Percentiles rank a stretch among this genome's conserved stretches.
phyloP scores from a whole-genome alignment of 2,329 filamentous ascomycete genomes.

The Arachnopeziza araneosa region DNA sequence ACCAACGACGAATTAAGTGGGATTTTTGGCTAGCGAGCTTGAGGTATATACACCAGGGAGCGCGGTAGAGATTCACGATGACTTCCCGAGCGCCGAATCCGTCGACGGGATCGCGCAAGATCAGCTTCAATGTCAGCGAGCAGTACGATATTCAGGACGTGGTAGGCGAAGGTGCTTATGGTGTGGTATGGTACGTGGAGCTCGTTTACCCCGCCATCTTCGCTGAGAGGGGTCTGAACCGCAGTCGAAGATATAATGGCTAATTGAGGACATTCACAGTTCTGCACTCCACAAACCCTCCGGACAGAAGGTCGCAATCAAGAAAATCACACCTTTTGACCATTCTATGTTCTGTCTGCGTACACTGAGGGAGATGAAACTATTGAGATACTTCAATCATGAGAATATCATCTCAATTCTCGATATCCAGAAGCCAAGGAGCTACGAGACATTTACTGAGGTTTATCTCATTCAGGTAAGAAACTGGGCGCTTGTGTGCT shows the following conservation, averaged over 20 bases:
- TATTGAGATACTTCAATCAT: slow-evolving; percentile 97
- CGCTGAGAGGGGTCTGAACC: not conserved
- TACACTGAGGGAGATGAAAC: slow-evolving; percentile 98
- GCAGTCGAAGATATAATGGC: not conserved
- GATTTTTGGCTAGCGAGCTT: not conserved
- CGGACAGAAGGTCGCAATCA: slow-evolving; percentile 97
- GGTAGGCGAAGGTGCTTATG: slow-evolving; percentile 95
- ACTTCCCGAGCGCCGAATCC: slow-evolving; percentile 45
- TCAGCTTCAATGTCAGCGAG: slow-evolving; percentile 99
- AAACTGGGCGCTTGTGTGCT: not conserved
- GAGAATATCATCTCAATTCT: slow-evolving; percentile 99
- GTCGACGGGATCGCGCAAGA: slow-evolving; percentile 71
- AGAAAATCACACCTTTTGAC: slow-evolving; percentile 99
- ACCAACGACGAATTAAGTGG: not conserved
- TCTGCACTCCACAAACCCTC: slow-evolving; percentile 98
- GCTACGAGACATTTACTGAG: slow-evolving; percentile 93
- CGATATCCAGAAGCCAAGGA: slow-evolving; percentile 96
- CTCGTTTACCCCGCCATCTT: slow-evolving; percentile 2
- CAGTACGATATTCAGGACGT: slow-evolving; percentile 99
- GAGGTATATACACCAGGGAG: not conserved
- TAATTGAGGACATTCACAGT: slow-evolving; percentile 40
- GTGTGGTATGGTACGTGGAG: slow-evolving; percentile 82
- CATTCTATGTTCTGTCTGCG: slow-evolving; percentile 98
- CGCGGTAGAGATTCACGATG: slow-evolving; percentile 16
- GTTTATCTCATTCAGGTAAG: slow-evolving; percentile 94